Evolutionary conservation across 2,329 filamentous ascomycete species (phyloP).

Genomic region (Claviceps quebecensis): DNA sequence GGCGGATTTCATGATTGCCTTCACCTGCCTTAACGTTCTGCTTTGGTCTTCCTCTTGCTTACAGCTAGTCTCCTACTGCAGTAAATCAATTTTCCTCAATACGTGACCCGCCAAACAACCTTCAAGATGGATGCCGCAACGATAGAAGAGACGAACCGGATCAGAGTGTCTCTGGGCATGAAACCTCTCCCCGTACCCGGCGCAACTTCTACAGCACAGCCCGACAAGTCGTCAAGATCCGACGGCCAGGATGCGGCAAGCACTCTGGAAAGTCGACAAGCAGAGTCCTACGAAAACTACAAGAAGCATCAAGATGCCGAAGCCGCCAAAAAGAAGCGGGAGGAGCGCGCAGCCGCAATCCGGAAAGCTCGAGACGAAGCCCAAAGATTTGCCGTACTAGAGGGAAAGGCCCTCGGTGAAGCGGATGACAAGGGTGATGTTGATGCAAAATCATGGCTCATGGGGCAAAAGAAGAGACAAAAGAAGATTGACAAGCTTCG

Average conservation of each 20-base stretch:
- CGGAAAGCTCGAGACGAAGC: slow-evolving; percentile 79
- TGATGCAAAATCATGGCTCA: slow-evolving; percentile 77
- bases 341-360: slow-evolving; percentile 68
- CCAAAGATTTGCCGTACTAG: slow-evolving; percentile 58
- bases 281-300: slow-evolving; percentile 60
- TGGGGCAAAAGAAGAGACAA: slow-evolving; percentile 82
- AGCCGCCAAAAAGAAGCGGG: slow-evolving; percentile 60
- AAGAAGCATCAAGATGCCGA: slow-evolving; percentile 54
- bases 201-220: slow-evolving; percentile 25
- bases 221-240: slow-evolving; percentile 33
- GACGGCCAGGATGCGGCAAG: slow-evolving; percentile 56
- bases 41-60: neutral
- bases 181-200: slow-evolving; percentile 79
- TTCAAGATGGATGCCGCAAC: slow-evolving; percentile 49
- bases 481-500: slow-evolving; percentile 75
- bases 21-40: neutral
- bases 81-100: no score
- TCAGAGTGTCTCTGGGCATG: slow-evolving; percentile 78
- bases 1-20: neutral
- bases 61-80: neutral
- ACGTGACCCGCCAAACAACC: neutral
- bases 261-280: slow-evolving; percentile 71
- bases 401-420: slow-evolving; percentile 77
- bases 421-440: slow-evolving; percentile 48
- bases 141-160: slow-evolving; percentile 88